Conservation (phyloP, 2,329 filamentous ascomycete species). For the Grosmannia huntii region DNA sequence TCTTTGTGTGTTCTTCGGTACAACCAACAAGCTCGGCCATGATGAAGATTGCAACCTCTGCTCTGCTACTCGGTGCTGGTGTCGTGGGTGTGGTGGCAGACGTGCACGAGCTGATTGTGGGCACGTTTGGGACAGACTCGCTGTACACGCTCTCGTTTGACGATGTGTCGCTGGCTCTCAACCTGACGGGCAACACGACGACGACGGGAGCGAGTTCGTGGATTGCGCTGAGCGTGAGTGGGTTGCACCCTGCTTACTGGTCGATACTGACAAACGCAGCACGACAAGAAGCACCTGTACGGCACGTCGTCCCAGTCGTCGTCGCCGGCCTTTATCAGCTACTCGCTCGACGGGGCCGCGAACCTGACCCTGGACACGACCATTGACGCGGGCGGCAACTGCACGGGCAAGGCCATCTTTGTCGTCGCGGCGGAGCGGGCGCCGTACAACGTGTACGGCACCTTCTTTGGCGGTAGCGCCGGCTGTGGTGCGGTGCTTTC, state of each 20-base stretch:
- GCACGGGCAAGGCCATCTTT: constrained; percentile 10
- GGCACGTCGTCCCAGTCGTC: constrained; percentile 6
- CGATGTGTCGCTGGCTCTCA: background rate
- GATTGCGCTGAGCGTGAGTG: background rate
- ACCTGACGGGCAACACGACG: background rate
- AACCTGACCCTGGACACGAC: background rate
- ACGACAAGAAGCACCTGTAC: constrained; percentile 12
- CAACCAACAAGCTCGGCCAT: background rate
- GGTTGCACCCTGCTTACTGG: too few species aligned
- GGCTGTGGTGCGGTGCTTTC: constrained; percentile 13
- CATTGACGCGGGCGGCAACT: constrained; percentile 3
- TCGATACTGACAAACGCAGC: constrained; percentile 1
- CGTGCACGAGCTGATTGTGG: background rate
- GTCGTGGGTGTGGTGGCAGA: background rate
- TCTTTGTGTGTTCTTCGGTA: too few species aligned
- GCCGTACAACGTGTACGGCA: constrained; percentile 10
- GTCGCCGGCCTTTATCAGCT: constrained; percentile 6
- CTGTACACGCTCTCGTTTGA: background rate
- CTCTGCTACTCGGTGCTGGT: background rate
- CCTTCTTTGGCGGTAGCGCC: constrained; percentile 8
- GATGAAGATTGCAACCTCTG: background rate
- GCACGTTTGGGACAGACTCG: background rate
- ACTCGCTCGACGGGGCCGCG: background rate
- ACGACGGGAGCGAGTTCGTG: background rate
- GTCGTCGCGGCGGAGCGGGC: constrained; percentile 6